These are phyloP conservation scores for Lizonia empirigonia DNA, from an alignment of 2,329 filamentous ascomycete genomes.

Conservation along the genomic window DNA sequence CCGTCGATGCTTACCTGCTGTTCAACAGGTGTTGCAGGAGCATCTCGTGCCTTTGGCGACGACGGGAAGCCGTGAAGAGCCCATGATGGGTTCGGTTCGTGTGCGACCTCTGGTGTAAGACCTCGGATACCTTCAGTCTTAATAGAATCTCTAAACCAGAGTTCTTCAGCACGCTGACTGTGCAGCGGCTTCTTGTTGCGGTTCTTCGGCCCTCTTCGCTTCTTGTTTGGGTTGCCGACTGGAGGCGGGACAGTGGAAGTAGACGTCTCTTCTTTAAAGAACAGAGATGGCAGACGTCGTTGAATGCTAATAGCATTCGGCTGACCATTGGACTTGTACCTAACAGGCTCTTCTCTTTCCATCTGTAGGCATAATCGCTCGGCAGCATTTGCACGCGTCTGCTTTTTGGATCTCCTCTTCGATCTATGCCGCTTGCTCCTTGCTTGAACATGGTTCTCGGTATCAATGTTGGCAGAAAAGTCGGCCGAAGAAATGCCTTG, in stretches of 20 bases:
- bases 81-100: neutral
- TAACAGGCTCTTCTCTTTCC: neutral
- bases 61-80: neutral
- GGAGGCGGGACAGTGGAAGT: no score
- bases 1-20: neutral
- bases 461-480: neutral
- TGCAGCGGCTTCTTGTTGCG: neutral
- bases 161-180: neutral
- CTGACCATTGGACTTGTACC: neutral
- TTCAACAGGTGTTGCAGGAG: neutral
- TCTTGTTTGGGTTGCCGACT: neutral
- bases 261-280: neutral
- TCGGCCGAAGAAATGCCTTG: neutral
- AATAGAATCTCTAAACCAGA: neutral
- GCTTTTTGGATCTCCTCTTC: neutral
- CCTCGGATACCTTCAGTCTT: neutral
- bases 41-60: neutral
- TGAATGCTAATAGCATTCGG: neutral
- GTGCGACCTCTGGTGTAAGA: neutral
- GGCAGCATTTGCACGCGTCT: neutral
- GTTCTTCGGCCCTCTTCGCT: neutral
- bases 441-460: neutral
- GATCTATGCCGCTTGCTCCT: neutral
- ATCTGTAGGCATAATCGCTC: neutral
- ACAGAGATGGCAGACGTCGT: neutral